Base-by-base conservation (phyloP, 345 rosid genomes). In the Psidium friedrichsthalianum region DNA sequence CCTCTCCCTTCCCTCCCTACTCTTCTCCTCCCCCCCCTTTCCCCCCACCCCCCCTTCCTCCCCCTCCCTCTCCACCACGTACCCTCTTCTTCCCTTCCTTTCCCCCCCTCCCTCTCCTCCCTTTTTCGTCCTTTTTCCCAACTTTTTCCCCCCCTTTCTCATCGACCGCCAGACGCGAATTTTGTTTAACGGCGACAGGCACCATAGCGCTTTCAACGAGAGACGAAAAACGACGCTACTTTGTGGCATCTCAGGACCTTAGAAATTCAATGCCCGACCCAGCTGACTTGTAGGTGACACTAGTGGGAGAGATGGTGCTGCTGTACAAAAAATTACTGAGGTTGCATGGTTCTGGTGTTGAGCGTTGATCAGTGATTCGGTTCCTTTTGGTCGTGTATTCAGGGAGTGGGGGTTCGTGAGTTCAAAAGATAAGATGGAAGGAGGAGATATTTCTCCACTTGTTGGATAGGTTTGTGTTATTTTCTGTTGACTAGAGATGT, bases 231-330 rank as follows among this genome's bases (percentile, higher is more conserved):
- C 76, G 82, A n/a, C n/a, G 78, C 88, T 14, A 58, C 84, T 74
- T 82, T 85, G 88, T 55, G 85, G 44, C 84, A n/a, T n/a, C 83
- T 88, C 4, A 87, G 87, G n/a, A n/a, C n/a, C 47, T 27, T 16
- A n/a, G 64, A 87, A 56, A 54, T 74, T 90, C 89, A 86, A 27
- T 10, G 90, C 90, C 69, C n/a, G 85, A 44, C 81, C 85, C 83
- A 21, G 80, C 69, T 86, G 87, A 54, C 84, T 89, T 90, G 82
- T 87, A 12, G 47, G 89, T 84, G 56, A 56, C 6, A 87, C 56
- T 55, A 88, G 42, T 25, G 93, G 40, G 82, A 89, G 86, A 87
- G 85, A 82, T 59, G 89, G 86, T 84, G 92, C 86, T 47, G 91
- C 88, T 82, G 22, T 47, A n/a, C n/a, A n/a, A 32, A 82, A 69